Percentiles rank a stretch among this genome's conserved stretches.
Conservation (phyloP, 257 asterid species). For the Cynanchum wilfordii region DNA sequence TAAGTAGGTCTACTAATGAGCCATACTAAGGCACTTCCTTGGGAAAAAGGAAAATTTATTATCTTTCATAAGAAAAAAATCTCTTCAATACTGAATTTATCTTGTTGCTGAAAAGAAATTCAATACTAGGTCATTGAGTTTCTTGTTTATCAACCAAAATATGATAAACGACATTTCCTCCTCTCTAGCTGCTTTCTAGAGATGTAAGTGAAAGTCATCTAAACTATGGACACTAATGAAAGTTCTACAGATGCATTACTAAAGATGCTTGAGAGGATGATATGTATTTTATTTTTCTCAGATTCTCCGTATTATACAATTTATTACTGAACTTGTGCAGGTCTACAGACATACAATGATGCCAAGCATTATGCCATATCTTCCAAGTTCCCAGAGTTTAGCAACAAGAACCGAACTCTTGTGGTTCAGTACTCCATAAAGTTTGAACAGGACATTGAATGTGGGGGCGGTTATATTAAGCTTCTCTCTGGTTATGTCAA, state of each 20-base stretch:
- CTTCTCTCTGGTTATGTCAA: conserved; percentile 86
- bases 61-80: neutral
- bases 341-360: conserved; percentile 71
- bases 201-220: neutral
- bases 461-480: conserved; percentile 93
- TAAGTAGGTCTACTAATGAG: neutral
- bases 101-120: neutral
- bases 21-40: neutral
- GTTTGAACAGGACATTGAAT: conserved; percentile 91
- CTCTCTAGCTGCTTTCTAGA: neutral
- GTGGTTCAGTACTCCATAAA: conserved; percentile 85
- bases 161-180: neutral
- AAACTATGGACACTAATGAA: neutral
- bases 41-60: neutral
- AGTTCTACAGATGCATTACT: neutral
- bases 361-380: conserved; percentile 84
- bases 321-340: conserved; percentile 32
- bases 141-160: neutral
- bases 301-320: neutral
- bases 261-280: neutral
- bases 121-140: neutral
- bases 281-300: neutral
- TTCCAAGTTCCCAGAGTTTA: conserved; percentile 84
- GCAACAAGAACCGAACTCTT: conserved; percentile 81
- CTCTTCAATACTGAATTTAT: neutral